Percentiles rank a stretch among this genome's conserved stretches.
These are phyloP conservation scores for Leucaena leucocephala DNA, from an alignment of 306 rosid genomes.

Conservation along the genomic window DNA sequence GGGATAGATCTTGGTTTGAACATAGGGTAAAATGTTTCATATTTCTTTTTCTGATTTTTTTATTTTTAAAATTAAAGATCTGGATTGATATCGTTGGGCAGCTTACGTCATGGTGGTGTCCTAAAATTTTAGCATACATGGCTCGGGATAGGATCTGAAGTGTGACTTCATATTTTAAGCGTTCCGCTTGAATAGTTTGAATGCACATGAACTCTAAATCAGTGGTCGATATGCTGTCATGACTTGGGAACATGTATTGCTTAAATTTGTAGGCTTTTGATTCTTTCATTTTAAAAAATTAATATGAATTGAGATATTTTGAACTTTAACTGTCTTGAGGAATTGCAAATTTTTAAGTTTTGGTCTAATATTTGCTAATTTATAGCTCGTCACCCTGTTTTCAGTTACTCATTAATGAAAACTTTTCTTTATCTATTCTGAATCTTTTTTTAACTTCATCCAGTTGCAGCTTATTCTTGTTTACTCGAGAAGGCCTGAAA, in stretches of 20 bases:
- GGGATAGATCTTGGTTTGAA: conserved; percentile 49
- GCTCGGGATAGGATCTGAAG: conserved; percentile 38
- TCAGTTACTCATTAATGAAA: conserved; percentile 17
- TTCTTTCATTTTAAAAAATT: conserved; percentile 28
- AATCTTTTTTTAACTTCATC: conserved; percentile 9
- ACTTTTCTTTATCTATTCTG: conserved; percentile 20
- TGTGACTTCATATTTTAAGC: conserved; percentile 21
- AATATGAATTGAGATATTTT: conserved; percentile 6
- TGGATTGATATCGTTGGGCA: conserved; percentile 10
- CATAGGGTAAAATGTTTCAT: not conserved
- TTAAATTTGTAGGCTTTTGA: conserved; percentile 14
- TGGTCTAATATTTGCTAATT: conserved; percentile 1
- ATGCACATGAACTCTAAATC: conserved; percentile 23
- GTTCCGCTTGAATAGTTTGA: conserved; percentile 19
- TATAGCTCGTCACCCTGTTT: conserved; percentile 24
- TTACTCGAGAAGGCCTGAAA: conserved; percentile 28
- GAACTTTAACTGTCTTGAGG: not conserved
- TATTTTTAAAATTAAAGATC: not conserved
- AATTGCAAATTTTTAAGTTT: not conserved
- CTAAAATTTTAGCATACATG: conserved; percentile 15
- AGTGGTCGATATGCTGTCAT: conserved; percentile 26
- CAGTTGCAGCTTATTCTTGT: conserved; percentile 4
- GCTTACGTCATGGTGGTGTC: not conserved
- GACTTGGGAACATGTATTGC: not conserved
- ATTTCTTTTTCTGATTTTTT: conserved; percentile 9